Evolutionary conservation across 1,284 basidiomycete species (phyloP), one percentile per base, ranked within the genome.

Genomic region (Amylostereum areolatum): DNA sequence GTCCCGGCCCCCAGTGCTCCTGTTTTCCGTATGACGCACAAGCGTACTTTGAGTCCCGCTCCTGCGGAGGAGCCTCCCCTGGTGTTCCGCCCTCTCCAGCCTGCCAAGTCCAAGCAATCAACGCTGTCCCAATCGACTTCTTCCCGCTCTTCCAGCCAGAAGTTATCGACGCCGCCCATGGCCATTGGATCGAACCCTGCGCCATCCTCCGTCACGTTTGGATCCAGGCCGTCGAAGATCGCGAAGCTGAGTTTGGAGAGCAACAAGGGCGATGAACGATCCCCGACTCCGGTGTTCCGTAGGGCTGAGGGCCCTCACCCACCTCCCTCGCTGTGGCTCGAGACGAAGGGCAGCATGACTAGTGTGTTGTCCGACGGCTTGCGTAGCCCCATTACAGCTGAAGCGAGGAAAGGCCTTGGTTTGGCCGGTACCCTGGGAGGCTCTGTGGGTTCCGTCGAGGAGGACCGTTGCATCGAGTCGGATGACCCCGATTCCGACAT

Each of bases 401-500:
- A 78, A 46, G 71, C 72, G 25, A 72, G 77, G 56, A 73, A 73
- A 45, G 72, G 68, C 33, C 66, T 86, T n/a, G 81, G 83, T 0
- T 73, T 86, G 62, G 65, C 68, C 31, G 83, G 81, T 1, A 85
- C 83, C 0, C 73, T 87, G 67, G 83, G 83, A 7, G 77, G 77
- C 1, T 79, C 77, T 0, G 70, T 76, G 45, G 68, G 68, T 2
- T 70, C 70, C 10, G 70, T 62, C 12, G 71, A 74, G 36, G 60
- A 64, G 1, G 71, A 72, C 47, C 62, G 63, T 4, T 70, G 73
- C 11, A 55, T 75, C 5, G 73, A 82, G 39, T 71, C 66, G 3
- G 77, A 77, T 7, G 80, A 85, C 59, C 80, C 77, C 0, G 81
- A 88, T 57, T 85, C 80, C 1, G 88, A 90, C 56, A 83, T 90